Evolutionary conservation across 2,329 filamentous ascomycete species (phyloP), one percentile per base, ranked within the genome.

Genomic region (Rhynchosporium graminicola): DNA sequence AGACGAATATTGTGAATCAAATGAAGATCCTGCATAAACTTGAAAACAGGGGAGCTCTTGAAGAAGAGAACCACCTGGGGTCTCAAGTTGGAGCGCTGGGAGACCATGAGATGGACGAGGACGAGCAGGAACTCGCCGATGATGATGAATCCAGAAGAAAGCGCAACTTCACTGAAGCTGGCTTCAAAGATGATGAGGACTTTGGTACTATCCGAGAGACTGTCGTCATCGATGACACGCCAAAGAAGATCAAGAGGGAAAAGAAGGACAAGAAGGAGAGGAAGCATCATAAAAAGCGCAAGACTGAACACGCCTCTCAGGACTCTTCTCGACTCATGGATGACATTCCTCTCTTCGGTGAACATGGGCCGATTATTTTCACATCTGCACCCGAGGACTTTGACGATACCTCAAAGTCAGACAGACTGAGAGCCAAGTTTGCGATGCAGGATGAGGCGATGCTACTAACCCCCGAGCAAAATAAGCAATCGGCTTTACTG

Each of bases 261-360:
- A 56, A 57, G 43, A 57, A 26, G 28, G 48, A 59, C 6, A 59
- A 56, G 20, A 57, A 59, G 51, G 15, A 48, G 28, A 57, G 40
- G 48, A 56, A 56, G 28, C 28, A n/a, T 28, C 55, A 48, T 43
- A 57, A 55, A 40, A 56, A 56, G 38, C 28, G 29, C 36, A 61
- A 61, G 47, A 31, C 40, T 33, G 13, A 51, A 9, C 42, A 42
- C 12, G 50, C 33, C 10, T 48, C 42, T n/a, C 38, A 58, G 20
- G 28, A 51, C 42, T 43, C 36, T 6, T 50, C 40, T 2, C 8
- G 7, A 15, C 26, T 10, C 20, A 40, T 48, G 1, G 29, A 48
- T 3, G 47, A 31, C 0, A 28, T 48, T 28, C 43, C 43, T 1
- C 33, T 36, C 10, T 48, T 29, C 20, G 3, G 9, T 20, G 45